phyloP scores from a whole-genome alignment of 768 basidiomycete species.

The Suillus subluteus region DNA sequence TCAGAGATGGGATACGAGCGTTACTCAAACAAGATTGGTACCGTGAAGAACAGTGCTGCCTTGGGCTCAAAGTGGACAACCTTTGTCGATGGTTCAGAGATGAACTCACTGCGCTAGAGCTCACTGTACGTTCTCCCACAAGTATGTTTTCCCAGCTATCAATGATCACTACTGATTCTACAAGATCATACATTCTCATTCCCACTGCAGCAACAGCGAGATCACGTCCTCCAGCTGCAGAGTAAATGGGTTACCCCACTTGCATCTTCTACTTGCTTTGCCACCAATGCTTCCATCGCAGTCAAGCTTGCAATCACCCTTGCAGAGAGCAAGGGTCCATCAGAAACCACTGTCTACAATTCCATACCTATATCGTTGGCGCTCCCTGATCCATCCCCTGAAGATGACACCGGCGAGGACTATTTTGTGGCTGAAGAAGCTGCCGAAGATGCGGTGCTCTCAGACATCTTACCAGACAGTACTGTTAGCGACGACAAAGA shows the following conservation, averaged over 20 bases:
- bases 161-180: neutral
- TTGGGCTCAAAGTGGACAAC: slow-evolving; percentile 36
- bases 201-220: neutral
- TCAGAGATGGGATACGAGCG: slow-evolving; percentile 34
- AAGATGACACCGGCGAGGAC: neutral
- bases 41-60: slow-evolving; percentile 31
- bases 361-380: neutral
- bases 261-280: slow-evolving; percentile 11
- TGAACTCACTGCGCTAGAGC: slow-evolving; percentile 31
- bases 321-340: neutral
- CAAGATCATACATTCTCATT: neutral
- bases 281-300: slow-evolving; percentile 14
- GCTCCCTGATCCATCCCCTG: neutral
- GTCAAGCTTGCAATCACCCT: neutral
- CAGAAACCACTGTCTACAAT: neutral
- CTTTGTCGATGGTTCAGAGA: slow-evolving; percentile 38
- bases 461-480: neutral
- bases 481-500: slow-evolving; percentile 1
- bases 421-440: neutral
- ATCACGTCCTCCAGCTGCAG: slow-evolving; percentile 20
- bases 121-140: slow-evolving; percentile 11
- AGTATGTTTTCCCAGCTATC: slow-evolving; percentile 14
- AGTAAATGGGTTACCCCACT: slow-evolving; percentile 22
- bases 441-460: neutral
- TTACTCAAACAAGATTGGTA: slow-evolving; percentile 34